phyloP scores from a whole-genome alignment of 148 eudicot species.

The Drosera capensis region DNA sequence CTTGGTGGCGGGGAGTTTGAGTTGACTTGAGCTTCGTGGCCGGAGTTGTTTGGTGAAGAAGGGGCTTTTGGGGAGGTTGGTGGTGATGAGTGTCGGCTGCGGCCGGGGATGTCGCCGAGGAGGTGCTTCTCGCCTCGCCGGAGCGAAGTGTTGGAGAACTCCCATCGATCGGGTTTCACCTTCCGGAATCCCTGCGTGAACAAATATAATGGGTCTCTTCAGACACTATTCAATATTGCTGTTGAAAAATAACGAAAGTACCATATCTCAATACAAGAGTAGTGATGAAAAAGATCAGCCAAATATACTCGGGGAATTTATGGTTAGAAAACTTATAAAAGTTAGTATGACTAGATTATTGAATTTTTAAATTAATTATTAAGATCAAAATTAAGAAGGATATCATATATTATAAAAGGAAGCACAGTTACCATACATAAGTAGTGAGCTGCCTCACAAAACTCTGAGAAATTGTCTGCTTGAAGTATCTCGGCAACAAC shows the following conservation, averaged over 20 bases:
- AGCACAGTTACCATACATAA: constrained; percentile 28
- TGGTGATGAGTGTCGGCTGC: constrained; percentile 16
- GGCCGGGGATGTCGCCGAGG: constrained; percentile 64
- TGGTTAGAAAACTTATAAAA: no score
- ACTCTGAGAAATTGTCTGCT: constrained; percentile 87
- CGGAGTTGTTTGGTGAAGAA: constrained; percentile 38
- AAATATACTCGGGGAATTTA: no score
- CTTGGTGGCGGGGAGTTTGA: constrained; percentile 58
- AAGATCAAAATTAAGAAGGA: no score
- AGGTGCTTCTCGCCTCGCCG: constrained; percentile 55
- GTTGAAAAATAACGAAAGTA: no score
- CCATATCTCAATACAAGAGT: no score
- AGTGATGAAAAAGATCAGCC: no score
- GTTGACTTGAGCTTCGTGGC: constrained; percentile 63
- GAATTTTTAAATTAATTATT: no score
- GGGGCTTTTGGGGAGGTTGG: no score
- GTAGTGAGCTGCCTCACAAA: constrained; percentile 87
- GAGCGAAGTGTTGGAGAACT: constrained; percentile 64
- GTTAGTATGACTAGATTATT: no score
- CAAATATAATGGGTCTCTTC: neutral
- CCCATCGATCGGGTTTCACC: constrained; percentile 87
- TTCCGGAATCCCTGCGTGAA: constrained; percentile 65
- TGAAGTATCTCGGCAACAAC: constrained; percentile 80
- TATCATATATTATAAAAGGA: no score
- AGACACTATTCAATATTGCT: no score